These are phyloP conservation scores for Multifurca ochricompacta DNA, from an alignment of 768 basidiomycete genomes.

Conservation along the genomic window DNA sequence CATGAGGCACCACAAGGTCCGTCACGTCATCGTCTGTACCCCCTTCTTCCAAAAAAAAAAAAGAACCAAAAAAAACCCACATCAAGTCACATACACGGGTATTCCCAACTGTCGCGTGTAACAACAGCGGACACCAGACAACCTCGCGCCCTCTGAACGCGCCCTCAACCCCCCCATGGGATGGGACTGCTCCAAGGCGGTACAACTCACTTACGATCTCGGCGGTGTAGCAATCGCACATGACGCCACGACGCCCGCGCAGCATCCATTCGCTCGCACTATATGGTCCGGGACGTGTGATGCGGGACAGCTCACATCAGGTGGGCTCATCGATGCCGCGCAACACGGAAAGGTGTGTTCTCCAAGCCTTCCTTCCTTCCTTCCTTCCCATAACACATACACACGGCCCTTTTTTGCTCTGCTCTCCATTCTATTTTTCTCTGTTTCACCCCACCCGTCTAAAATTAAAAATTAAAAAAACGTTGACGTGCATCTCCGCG, in stretches of 20 bases:
- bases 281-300: conserved; percentile 46
- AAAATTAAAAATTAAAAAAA: too few species aligned
- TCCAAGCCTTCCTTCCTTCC: too few species aligned
- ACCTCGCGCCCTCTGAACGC: conserved; percentile 38
- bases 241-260: conserved; percentile 30
- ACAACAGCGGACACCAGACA: conserved; percentile 42
- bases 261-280: conserved; percentile 37
- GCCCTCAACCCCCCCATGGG: conserved; percentile 31
- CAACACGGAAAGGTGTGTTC: conserved; percentile 34
- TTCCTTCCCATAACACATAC: too few species aligned
- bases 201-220: conserved; percentile 34
- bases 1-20: conserved; percentile 43
- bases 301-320: conserved; percentile 38
- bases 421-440: too few species aligned
- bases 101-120: too few species aligned
- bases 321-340: conserved; percentile 37
- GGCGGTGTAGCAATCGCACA: conserved; percentile 35
- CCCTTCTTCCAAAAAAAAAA: too few species aligned
- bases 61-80: neutral
- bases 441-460: too few species aligned
- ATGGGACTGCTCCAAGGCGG: conserved; percentile 36
- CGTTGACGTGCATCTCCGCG: too few species aligned
- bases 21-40: neutral
- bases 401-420: too few species aligned
- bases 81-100: too few species aligned